A percentile compares a stretch with the other conserved stretches of the same genome.
Conservation (phyloP, 306 rosid species). For the Oxytropis ochrocephala region DNA sequence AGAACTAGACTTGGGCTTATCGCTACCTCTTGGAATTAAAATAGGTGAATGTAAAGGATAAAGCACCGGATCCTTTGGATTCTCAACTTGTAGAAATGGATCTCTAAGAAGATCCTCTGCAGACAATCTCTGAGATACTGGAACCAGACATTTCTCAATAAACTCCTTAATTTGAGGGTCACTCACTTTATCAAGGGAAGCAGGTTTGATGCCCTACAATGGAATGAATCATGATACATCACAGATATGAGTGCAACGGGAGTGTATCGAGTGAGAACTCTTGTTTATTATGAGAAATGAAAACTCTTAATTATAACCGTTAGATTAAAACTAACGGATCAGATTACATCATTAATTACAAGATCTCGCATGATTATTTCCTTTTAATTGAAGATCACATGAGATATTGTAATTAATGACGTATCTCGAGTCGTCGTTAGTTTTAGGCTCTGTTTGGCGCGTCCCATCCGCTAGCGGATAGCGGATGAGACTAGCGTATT, state of each 20-base stretch:
- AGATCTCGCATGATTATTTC: too few relatives aligned
- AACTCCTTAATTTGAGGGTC: constrained; percentile 61
- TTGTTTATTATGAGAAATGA: too few relatives aligned
- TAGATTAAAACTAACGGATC: too few relatives aligned
- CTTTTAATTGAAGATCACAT: too few relatives aligned
- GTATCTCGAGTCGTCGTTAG: too few relatives aligned
- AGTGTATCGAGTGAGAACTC: too few relatives aligned
- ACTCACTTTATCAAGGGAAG: constrained; percentile 60
- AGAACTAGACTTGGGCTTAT: constrained; percentile 34
- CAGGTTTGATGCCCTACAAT: constrained; percentile 85
- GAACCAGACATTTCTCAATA: constrained; percentile 82
- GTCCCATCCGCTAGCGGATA: too few relatives aligned
- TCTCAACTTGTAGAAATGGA: constrained; percentile 67
- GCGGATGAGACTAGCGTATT: too few relatives aligned
- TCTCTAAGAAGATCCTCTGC: constrained; percentile 85
- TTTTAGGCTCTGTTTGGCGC: too few relatives aligned
- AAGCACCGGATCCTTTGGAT: constrained; percentile 42
- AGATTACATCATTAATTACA: too few relatives aligned
- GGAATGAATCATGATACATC: constrained; percentile 19
- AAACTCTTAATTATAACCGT: too few relatives aligned
- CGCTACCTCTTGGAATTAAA: constrained; percentile 21
- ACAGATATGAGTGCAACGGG: constrained; percentile 1
- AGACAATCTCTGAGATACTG: constrained; percentile 63
- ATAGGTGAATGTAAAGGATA: constrained; percentile 36
- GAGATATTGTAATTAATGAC: too few relatives aligned